Conservation (phyloP, 2,329 filamentous ascomycete species). For the Neophaeococcomyces mojaviensis region DNA sequence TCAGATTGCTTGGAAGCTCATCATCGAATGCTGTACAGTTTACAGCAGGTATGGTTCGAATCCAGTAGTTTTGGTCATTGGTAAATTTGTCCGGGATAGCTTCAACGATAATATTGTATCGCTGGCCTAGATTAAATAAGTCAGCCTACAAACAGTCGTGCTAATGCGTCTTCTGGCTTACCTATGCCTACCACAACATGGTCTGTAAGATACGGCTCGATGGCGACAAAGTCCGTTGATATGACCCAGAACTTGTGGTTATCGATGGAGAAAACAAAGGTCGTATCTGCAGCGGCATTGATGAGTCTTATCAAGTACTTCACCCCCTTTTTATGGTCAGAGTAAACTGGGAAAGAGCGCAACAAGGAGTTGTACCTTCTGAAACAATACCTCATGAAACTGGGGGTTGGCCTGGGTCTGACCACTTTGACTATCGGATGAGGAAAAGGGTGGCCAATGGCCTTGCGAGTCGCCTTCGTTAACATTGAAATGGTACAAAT, state of each 20-base stretch:
- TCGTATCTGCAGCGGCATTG: conserved; percentile 18
- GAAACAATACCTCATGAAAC: no score
- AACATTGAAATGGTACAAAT: no score
- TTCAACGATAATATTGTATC: conserved; percentile 21
- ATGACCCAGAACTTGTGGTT: conserved; percentile 21
- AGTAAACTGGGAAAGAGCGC: no score
- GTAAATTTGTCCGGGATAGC: conserved; percentile 11
- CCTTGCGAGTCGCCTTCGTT: no score
- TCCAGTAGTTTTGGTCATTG: not conserved
- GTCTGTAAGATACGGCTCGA: conserved; percentile 17
- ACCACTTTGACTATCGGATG: no score
- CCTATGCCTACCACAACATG: conserved; percentile 15
- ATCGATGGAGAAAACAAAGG: conserved; percentile 23
- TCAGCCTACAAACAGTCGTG: no score
- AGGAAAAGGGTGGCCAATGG: no score
- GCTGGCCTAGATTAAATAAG: no score
- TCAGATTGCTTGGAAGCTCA: not conserved
- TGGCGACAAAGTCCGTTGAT: conserved; percentile 22
- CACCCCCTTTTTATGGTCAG: not conserved
- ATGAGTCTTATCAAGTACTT: conserved; percentile 19
- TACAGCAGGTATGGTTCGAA: not conserved
- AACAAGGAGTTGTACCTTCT: no score
- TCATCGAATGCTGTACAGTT: not conserved
- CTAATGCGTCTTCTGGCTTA: no score
- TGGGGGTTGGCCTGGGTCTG: no score